Evolutionary conservation across 225 moss, liverwort and hornwort genomes (phyloP).

Genomic region (Marchantia polymorpha): DNA sequence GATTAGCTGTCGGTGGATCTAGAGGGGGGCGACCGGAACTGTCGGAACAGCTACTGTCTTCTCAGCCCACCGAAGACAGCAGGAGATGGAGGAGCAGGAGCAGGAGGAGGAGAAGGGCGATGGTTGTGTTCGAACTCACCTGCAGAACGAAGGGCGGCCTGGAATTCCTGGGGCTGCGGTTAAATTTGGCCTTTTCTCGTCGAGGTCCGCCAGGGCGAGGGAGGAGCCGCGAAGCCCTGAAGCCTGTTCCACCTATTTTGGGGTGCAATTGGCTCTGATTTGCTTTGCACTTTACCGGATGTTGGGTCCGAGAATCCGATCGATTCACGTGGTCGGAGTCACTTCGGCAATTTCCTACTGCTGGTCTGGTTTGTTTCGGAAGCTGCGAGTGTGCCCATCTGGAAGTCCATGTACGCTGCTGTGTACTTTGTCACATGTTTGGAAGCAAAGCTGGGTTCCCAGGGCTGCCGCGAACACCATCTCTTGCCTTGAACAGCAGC

Average conservation of each 20-base stretch:
- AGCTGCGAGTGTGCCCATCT: background rate
- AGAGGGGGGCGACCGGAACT: background rate
- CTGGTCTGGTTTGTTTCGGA: background rate
- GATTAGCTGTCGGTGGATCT: conserved; percentile 10
- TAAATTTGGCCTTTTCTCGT: background rate
- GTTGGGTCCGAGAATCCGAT: background rate
- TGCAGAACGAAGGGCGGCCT: background rate
- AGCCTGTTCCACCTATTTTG: background rate
- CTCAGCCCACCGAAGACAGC: background rate
- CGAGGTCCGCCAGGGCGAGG: background rate
- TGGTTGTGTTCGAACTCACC: background rate
- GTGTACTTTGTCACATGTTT: background rate
- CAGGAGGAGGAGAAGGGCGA: background rate
- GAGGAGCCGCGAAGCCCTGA: background rate
- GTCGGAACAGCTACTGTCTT: too few relatives aligned
- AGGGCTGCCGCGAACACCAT: too few relatives aligned
- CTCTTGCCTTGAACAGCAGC: too few relatives aligned
- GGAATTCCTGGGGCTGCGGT: background rate
- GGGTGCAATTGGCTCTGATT: background rate
- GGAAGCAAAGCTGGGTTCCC: too few relatives aligned
- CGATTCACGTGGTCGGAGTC: too few relatives aligned
- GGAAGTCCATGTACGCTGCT: background rate
- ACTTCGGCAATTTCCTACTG: background rate
- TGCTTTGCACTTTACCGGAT: background rate
- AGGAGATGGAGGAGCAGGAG: background rate